Evolutionary conservation across 2,329 filamentous ascomycete genomes (phyloP), one percentile per base, ranked within the genome.

Genomic region (Purpureocillium lavendulum): DNA sequence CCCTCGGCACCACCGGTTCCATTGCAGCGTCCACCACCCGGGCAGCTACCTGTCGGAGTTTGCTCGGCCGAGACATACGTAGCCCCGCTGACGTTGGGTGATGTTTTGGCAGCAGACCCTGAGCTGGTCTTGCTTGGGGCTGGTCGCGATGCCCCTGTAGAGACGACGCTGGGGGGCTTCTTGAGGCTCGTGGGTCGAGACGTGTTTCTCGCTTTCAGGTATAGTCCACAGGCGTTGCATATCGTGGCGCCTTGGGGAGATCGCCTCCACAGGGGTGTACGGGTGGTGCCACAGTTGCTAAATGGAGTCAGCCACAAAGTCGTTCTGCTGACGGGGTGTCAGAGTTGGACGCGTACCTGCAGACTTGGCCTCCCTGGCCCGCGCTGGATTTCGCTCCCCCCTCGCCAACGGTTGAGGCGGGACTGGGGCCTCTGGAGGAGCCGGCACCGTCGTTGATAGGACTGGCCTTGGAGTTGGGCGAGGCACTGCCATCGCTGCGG

Each of bases 171-270:
- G 4, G 78, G 73, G 10, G 84, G 79, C 45, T 88, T 83, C 65
- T 94, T 96, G 42, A 96, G 68, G 52, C 88, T 95, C 7, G 87
- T 92, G 12, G 92, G 92, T 37, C 92, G 80, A 51, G 87, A 80
- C 45, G 90, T 84, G 58, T 97, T 97, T 49, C 92, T 80, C 9
- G 90, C 89, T 61, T 97, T 97, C 46, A 87, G 71, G 60, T 98
- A 98, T 13, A 98, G 73, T 32, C 92, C 92, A 56, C 92, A 98
- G 6, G 92, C 92, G 64, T 98, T 98, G 66, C 92, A 98, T 44
- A 98, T 97, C 21, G 88, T 96, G 40, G 87, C 84, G 24, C 92
- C 92, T 53, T 89, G 82, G 0, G 90, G 90, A 13, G 90, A 95
- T 55, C 92, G 79, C 57, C 92, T 80, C 92, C 92, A 98, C 30